Evolutionary conservation across 495 filamentous ascomycete species (phyloP), one percentile per base, ranked within the genome.

Genomic region (Apiosordaria backusii): DNA sequence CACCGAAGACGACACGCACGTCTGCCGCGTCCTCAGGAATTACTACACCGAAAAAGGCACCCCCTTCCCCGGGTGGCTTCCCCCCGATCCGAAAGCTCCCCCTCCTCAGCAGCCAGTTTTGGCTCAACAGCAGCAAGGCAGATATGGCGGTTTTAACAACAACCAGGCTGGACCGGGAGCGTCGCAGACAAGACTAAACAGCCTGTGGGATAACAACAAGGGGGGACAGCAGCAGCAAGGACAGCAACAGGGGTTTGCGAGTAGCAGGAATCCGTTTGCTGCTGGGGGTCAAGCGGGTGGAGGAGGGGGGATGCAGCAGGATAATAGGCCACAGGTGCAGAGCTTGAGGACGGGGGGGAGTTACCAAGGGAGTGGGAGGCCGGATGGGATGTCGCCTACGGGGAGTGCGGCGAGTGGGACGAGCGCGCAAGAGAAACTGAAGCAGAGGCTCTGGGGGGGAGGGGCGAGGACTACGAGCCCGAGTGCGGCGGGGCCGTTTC

Each of bases 31-130:
- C 16, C 87, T 99, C n/a, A 90, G 95, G 61, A 90, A 87, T 64
- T 97, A 98, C 83, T 99, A 99, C 81, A 86, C 80, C 45, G 95
- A 98, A 74, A 96, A 96, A 71, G 88, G 88, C 67, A 87, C 88
- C 18, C 85, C 90, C 0, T 92, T 92, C 72, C 95, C 95, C 7
- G 77, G 81, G 66, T 99, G 95, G 95, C 90, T 99, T 13, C 92
- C 90, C 25, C 90, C 89, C 16, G 92, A 92, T 70, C 92, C 93
- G 4, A 92, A 90, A 71, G 87, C 85, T 3, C 85, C 84, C 29
- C 81, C 87, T 23, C 83, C 86, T 0, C 74, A 75, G 65, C 73
- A 73, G 64, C 69, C 83, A 60, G 79, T 87, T 52, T 80, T 82
- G 73, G 79, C 85, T 2, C 19, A 29, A 10, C 63, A 68, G 67